phyloP scores from a whole-genome alignment of 1,284 basidiomycete genomes.

The Cerioporus squamosus region DNA sequence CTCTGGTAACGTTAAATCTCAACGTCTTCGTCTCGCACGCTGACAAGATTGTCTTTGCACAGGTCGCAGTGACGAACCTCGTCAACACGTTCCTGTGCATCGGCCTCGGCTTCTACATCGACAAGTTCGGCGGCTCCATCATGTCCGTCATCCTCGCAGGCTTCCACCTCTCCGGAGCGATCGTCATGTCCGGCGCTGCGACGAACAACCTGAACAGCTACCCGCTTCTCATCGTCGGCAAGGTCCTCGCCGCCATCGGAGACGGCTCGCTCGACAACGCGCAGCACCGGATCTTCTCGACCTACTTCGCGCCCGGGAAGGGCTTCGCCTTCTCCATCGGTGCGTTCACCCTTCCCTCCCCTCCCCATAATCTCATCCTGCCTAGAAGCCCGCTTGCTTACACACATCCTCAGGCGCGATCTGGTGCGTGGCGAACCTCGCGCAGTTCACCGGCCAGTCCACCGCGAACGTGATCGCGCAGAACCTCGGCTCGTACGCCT shows the following conservation, averaged over 20 bases:
- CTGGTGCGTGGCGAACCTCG: slow-evolving; percentile 46
- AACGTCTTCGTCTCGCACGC: too few relatives aligned
- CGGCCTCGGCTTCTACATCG: slow-evolving; percentile 46
- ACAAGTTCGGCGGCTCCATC: slow-evolving; percentile 46
- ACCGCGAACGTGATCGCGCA: slow-evolving; percentile 43
- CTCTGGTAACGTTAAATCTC: slow-evolving; percentile 34
- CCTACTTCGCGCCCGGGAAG: slow-evolving; percentile 48
- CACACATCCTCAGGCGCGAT: slow-evolving; percentile 25
- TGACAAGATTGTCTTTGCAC: background rate
- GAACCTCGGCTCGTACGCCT: slow-evolving; percentile 46
- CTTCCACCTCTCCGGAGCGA: slow-evolving; percentile 40
- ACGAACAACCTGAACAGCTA: slow-evolving; percentile 48
- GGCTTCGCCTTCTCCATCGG: slow-evolving; percentile 49
- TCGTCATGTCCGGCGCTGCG: slow-evolving; percentile 45
- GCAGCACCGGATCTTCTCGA: slow-evolving; percentile 50
- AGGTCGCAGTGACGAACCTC: slow-evolving; percentile 48
- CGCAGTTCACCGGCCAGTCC: slow-evolving; percentile 46
- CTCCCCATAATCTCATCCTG: too few relatives aligned
- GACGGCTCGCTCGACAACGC: slow-evolving; percentile 51
- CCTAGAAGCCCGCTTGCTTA: background rate
- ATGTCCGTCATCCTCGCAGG: slow-evolving; percentile 42
- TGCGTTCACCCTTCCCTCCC: slow-evolving; percentile 12
- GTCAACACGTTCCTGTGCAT: slow-evolving; percentile 51
- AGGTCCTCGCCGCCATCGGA: slow-evolving; percentile 48
- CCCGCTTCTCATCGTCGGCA: slow-evolving; percentile 45